A percentile compares a stretch with the other conserved stretches of the same genome.
Conservation (phyloP, 352 stramenopile genomes). For the Globisporangium heterothallicum region DNA sequence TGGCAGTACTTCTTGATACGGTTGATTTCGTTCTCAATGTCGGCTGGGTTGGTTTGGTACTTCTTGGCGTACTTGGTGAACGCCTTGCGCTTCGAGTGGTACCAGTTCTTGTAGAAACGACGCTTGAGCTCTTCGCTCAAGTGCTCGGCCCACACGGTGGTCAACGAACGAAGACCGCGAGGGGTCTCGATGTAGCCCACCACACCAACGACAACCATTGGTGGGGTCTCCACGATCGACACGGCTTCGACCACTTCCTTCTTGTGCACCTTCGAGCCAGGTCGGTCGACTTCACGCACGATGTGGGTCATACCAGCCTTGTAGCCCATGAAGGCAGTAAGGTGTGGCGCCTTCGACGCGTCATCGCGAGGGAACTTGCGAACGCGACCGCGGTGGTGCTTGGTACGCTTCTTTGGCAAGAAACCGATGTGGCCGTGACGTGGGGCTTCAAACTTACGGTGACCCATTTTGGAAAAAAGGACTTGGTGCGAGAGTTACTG, state of each 20-base stretch:
- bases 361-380: slow-evolving; percentile 99
- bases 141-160: slow-evolving; percentile 99
- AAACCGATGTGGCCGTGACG: slow-evolving; percentile 98
- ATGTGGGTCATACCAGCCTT: slow-evolving; percentile 99
- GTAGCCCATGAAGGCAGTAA: slow-evolving; percentile 99
- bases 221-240: slow-evolving; percentile 98
- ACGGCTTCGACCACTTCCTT: slow-evolving; percentile 99
- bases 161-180: slow-evolving; percentile 97
- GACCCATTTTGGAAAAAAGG: slow-evolving; percentile 85
- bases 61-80: slow-evolving; percentile 99
- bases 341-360: slow-evolving; percentile 92
- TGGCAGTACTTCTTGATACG: slow-evolving; percentile 99
- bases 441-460: slow-evolving; percentile 97
- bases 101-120: slow-evolving; percentile 99
- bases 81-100: slow-evolving; percentile 99
- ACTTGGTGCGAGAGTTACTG: slow-evolving; percentile 61
- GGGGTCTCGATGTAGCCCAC: slow-evolving; percentile 99
- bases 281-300: slow-evolving; percentile 97
- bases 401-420: slow-evolving; percentile 99
- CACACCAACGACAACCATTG: slow-evolving; percentile 99
- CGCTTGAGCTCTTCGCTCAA: slow-evolving; percentile 98
- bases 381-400: slow-evolving; percentile 98
- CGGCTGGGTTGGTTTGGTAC: slow-evolving; percentile 90
- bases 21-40: slow-evolving; percentile 97
- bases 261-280: slow-evolving; percentile 99